Evolutionary conservation across 2,329 filamentous ascomycete species (phyloP).

Genomic region (Diplocarpon mali): DNA sequence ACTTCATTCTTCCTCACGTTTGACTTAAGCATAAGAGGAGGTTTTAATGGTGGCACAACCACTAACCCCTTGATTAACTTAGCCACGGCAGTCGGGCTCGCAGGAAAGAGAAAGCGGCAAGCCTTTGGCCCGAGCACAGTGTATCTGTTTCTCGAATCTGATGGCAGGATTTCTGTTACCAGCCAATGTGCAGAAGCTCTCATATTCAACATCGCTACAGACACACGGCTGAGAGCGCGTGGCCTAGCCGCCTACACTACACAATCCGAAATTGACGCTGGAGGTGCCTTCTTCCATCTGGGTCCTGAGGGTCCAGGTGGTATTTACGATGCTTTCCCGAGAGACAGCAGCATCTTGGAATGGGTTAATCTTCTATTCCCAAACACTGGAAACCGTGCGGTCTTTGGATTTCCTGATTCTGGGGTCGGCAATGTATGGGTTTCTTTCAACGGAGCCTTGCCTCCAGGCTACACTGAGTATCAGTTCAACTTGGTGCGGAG

Average conservation of each 20-base stretch:
- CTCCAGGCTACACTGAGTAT: not conserved
- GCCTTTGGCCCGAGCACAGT: too few relatives aligned
- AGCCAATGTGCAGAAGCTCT: not conserved
- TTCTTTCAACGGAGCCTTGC: not conserved
- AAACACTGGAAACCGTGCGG: too few relatives aligned
- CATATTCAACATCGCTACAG: not conserved
- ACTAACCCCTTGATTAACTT: too few relatives aligned
- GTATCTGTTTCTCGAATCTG: not conserved
- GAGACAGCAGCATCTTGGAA: not conserved
- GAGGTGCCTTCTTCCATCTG: not conserved
- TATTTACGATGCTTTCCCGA: not conserved
- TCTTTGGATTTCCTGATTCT: too few relatives aligned
- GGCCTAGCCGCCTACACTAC: constrained; percentile 1
- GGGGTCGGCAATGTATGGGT: not conserved
- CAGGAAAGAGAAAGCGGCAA: too few relatives aligned
- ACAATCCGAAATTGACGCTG: not conserved
- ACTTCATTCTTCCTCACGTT: too few relatives aligned
- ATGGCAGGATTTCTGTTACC: not conserved
- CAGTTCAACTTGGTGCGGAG: not conserved
- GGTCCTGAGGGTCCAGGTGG: not conserved
- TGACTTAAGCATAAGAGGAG: too few relatives aligned
- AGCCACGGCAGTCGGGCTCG: too few relatives aligned
- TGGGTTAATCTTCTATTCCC: not conserved
- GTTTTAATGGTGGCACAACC: too few relatives aligned
- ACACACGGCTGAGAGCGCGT: not conserved